Base-by-base conservation (phyloP, 305 asterid genomes). In the Andrographis paniculata region DNA sequence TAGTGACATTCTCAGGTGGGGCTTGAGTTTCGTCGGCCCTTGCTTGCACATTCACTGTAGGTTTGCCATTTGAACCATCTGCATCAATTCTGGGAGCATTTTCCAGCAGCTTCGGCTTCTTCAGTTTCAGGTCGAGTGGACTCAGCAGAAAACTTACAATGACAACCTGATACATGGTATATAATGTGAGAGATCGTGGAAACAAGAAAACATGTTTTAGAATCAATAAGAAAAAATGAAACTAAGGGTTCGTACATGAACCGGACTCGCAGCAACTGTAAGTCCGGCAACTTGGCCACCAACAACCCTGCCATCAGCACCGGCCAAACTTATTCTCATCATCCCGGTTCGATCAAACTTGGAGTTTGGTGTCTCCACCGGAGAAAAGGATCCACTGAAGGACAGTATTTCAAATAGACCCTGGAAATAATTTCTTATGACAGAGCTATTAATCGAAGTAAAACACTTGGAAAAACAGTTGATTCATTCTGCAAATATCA, bases 351-450 rank as follows among this genome's bases (percentile, higher is more conserved):
- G 56, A 31, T 75, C 73, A 7, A 51, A 47, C 11, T 59, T 50
- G 14, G 78, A 41, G 50, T 69, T 80, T 24, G 68, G 72, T 45
- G 61, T 17, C 23, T 82, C 85, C 9, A 61, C 50, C 5, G 89
- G 89, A 36, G 76, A 69, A 68, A 71, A 79, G 45, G 94, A 76
- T 57, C 89, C 94, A 4, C 82, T 58, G 28, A 79, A 45, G 13
- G 85, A 76, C 11, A 79, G 68, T 38, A 79, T 79, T 66, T 76
- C 85, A 52, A 79, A 79, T n/a, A 77, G 71, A 44, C 91, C 91
- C 91, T 79, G 49, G 16, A 63, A 18, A 31, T 19, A 38, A 41
- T 17, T 20, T 13, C n/a, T n/a, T n/a, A n/a, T n/a, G n/a, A n/a
- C n/a, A n/a, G n/a, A n/a, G n/a, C n/a, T n/a, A n/a, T n/a, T n/a